Conservation (phyloP, 1,139 yeast species). For the Lodderomyces oxycetoniae region DNA sequence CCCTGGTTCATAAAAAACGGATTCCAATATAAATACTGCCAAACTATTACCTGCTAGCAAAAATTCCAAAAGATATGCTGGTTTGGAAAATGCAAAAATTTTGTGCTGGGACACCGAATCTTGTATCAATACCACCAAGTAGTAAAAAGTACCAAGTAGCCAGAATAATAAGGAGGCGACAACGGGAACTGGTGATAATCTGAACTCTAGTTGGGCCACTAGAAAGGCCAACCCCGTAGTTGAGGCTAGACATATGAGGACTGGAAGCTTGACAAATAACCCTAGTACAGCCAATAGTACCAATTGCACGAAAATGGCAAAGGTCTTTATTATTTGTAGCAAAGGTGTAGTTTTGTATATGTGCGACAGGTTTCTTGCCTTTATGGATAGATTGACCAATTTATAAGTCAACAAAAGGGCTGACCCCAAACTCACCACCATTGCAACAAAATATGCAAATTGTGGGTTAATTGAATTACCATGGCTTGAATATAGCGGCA, state of each 20-base stretch:
- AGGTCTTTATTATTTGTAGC: constrained; percentile 10
- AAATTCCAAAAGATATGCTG: constrained; percentile 19
- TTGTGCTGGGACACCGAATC: constrained; percentile 28
- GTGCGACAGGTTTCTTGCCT: constrained; percentile 4
- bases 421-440: constrained; percentile 11
- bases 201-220: constrained; percentile 30
- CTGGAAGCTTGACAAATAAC: constrained; percentile 6
- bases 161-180: constrained; percentile 31
- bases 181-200: constrained; percentile 25
- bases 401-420: constrained; percentile 18
- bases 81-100: constrained; percentile 18
- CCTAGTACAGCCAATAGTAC: constrained; percentile 6
- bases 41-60: constrained; percentile 24
- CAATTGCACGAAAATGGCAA: constrained; percentile 9
- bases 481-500: constrained; percentile 12
- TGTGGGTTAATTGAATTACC: constrained; percentile 30
- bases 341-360: constrained; percentile 11
- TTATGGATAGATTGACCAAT: constrained; percentile 9
- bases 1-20: constrained; percentile 39
- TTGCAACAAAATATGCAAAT: constrained; percentile 23
- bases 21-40: constrained; percentile 35
- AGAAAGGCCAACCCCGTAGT: constrained; percentile 22
- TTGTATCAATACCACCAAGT: constrained; percentile 22
- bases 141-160: constrained; percentile 20
- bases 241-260: constrained; percentile 12